Evolutionary conservation across 768 basidiomycete species (phyloP), one percentile per base, ranked within the genome.

Genomic region (Udeniomyces megalosporus): DNA sequence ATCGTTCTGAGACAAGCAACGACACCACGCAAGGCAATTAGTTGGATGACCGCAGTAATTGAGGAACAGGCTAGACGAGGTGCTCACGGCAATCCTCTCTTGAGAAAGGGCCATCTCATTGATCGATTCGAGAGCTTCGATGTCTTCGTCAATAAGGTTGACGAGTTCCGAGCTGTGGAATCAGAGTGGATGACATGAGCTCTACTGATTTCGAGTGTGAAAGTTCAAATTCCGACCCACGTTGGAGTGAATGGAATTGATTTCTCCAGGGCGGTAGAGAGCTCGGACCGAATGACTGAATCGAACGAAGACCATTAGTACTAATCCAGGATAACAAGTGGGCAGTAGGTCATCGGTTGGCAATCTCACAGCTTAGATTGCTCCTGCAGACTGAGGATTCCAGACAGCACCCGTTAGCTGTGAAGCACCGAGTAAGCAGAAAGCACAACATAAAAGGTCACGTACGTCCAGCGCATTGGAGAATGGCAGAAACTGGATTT

Each of bases 121-220:
- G 28, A 63, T 63, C 20, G 58, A 60, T 24, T 57, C 61, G 5
- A 62, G 55, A 1, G 54, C 54, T 5, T 62, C 61, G 35, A 62
- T 51, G 42, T 62, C 61, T 24, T 62, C 61, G 17, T 62, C 61
- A 20, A 62, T 46, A 22, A 62, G 55, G 24, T 50, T 50, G 34
- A 62, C 20, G 26, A 62, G 61, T 24, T 62, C 47, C 12, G 35
- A 45, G 2, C 35, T 42, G 15, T 12, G 2, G 3, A 44, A 24
- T 22, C 24, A 28, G 24, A 26, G 24, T 26, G 11, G 28, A 31
- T 5, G 14, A 52, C 24, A 52, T 17, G 22, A 14, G n/a, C 47
- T 48, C 47, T n/a, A 14, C 14, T 4, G 14, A 45, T 4, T 48
- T 48, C 4, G 26, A 48, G 47, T 26, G 14, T 14, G 14, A 15